These are phyloP conservation scores for Lolium perenne DNA, from an alignment of 176 grass and related monocot species.

Conservation along the genomic window DNA sequence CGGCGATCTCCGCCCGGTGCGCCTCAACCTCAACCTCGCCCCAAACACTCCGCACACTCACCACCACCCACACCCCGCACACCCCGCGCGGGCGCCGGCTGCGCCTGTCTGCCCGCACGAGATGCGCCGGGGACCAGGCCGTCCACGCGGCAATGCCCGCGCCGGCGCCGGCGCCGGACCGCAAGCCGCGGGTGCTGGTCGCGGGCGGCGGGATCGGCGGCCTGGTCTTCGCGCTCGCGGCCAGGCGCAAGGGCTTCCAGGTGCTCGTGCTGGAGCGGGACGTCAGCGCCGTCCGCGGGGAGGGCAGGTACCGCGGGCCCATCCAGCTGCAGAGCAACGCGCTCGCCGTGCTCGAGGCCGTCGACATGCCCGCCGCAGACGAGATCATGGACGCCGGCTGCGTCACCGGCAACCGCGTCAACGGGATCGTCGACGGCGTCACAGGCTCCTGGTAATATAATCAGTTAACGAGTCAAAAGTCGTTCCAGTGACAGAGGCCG, in stretches of 20 bases:
- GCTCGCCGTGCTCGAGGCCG: conserved; percentile 75
- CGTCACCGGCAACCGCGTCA: conserved; percentile 81
- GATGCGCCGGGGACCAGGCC: background rate
- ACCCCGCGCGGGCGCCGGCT: background rate
- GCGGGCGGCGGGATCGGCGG: conserved; percentile 88
- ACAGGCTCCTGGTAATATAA: conserved; percentile 63
- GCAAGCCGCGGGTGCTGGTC: conserved; percentile 63
- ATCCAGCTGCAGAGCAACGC: conserved; percentile 99
- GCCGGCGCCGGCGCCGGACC: background rate
- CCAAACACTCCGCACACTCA: background rate
- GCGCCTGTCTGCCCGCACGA: background rate
- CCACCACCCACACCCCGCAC: background rate
- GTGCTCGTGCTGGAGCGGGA: conserved; percentile 89
- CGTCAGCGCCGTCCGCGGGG: conserved; percentile 79
- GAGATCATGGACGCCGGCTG: conserved; percentile 73
- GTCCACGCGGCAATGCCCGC: conserved; percentile 25
- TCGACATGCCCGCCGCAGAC: conserved; percentile 62
- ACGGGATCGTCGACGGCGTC: conserved; percentile 90
- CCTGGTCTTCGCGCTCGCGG: conserved; percentile 74
- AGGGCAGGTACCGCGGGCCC: conserved; percentile 83
- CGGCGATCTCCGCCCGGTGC: background rate
- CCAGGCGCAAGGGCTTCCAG: conserved; percentile 77
- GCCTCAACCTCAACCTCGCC: too few relatives aligned
- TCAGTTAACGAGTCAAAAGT: background rate
- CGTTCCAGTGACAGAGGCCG: background rate